Conservation (phyloP, 1,284 basidiomycete genomes). For the Golubevia sp. region DNA sequence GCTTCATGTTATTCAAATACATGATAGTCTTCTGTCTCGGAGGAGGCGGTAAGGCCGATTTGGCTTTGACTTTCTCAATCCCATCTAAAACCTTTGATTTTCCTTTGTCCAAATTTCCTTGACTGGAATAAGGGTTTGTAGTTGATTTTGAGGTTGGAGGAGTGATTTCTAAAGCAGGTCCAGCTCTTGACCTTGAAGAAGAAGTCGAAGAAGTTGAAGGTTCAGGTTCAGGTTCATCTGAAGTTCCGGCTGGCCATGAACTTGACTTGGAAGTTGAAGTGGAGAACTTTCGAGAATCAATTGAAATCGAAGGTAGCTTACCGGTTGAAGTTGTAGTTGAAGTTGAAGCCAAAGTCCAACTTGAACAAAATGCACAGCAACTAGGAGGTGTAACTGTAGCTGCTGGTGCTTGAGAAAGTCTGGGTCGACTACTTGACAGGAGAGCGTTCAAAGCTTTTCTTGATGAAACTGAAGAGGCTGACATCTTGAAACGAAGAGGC, state of each 20-base stretch:
- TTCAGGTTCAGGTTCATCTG: neutral
- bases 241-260: neutral
- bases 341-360: no score
- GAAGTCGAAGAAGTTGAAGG: neutral
- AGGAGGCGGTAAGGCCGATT: slow-evolving; percentile 15
- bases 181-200: neutral
- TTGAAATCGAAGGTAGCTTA: neutral
- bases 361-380: no score
- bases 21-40: slow-evolving; percentile 32
- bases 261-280: neutral
- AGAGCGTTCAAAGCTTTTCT: neutral
- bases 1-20: slow-evolving; percentile 22
- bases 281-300: neutral
- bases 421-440: neutral
- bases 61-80: neutral
- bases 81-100: neutral
- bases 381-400: no score
- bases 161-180: neutral
- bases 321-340: neutral
- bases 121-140: no score
- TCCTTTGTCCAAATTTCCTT: no score
- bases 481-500: neutral
- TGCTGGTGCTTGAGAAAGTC: neutral
- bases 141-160: neutral
- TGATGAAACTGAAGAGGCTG: neutral